phyloP scores from a whole-genome alignment of 352 stramenopile genomes.

The Blastocystis sp. region DNA sequence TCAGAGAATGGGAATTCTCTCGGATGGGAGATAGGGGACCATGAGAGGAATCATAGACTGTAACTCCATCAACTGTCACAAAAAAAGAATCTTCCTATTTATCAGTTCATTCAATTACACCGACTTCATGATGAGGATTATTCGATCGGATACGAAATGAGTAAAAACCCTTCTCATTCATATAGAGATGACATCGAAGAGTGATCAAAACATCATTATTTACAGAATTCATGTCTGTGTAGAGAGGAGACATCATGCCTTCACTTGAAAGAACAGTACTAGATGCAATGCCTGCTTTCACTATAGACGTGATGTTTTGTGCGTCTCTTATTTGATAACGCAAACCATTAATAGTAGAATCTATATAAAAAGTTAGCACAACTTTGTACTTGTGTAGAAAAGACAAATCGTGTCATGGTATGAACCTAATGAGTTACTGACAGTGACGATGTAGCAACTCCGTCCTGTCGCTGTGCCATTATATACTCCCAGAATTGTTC shows the following conservation, averaged over 20 bases:
- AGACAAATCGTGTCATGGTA: neutral
- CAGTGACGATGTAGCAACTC: neutral
- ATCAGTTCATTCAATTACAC: neutral
- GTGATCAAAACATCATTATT: neutral
- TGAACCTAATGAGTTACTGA: neutral
- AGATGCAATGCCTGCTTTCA: neutral
- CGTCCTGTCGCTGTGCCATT: neutral
- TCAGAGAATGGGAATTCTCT: neutral
- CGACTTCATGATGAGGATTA: neutral
- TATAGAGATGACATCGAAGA: neutral
- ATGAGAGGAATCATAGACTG: neutral
- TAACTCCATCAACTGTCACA: neutral
- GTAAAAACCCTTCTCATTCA: neutral
- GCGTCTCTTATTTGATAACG: neutral
- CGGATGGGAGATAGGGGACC: neutral
- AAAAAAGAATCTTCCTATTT: neutral
- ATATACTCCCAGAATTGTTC: neutral
- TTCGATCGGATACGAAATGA: neutral
- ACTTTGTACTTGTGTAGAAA: neutral
- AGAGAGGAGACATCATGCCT: neutral
- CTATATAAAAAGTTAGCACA: neutral
- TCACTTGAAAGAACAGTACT: neutral
- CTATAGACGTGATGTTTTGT: neutral
- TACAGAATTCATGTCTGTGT: neutral
- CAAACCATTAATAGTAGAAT: neutral